Percentiles rank a stretch among this genome's conserved stretches.
Evolutionary conservation across 352 stramenopile genomes (phyloP).

Genomic region (Phytopythium ostracodes): DNA sequence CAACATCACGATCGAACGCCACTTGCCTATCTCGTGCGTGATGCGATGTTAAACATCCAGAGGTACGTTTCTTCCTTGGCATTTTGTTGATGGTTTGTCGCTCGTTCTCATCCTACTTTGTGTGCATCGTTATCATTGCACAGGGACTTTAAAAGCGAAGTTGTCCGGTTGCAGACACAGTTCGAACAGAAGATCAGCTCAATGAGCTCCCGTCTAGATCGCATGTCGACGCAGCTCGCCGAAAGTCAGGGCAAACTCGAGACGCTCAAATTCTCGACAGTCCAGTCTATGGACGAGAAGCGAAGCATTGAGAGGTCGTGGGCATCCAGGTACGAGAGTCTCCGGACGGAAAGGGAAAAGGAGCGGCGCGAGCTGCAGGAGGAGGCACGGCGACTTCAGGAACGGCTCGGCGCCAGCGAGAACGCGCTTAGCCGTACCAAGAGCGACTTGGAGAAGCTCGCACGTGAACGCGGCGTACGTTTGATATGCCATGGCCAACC

Average conservation of each 20-base stretch:
- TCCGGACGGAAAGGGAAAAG: constrained; percentile 38
- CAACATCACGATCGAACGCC: constrained; percentile 6
- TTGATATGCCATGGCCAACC: background rate
- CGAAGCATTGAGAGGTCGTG: constrained; percentile 36
- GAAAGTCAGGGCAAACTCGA: constrained; percentile 48
- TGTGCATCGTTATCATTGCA: background rate
- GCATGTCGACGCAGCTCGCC: constrained; percentile 34
- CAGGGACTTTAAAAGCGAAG: constrained; percentile 45
- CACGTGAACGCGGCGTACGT: constrained; percentile 21
- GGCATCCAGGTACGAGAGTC: constrained; percentile 36
- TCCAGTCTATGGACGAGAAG: constrained; percentile 42
- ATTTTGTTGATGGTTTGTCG: background rate
- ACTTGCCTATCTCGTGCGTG: constrained; percentile 20
- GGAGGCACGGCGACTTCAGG: constrained; percentile 33
- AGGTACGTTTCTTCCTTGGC: constrained; percentile 11
- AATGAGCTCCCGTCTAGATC: constrained; percentile 40
- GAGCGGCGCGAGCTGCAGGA: constrained; percentile 39
- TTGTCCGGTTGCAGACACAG: constrained; percentile 23
- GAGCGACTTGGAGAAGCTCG: constrained; percentile 27
- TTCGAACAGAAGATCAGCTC: constrained; percentile 41
- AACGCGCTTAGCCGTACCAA: constrained; percentile 25
- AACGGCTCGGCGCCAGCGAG: constrained; percentile 27
- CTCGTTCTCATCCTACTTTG: background rate
- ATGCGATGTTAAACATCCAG: constrained; percentile 32
- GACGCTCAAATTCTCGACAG: constrained; percentile 32